Percentiles rank a stretch among this genome's conserved stretches.
Conservation (phyloP, 345 rosid genomes). For the Laguncularia racemosa region DNA sequence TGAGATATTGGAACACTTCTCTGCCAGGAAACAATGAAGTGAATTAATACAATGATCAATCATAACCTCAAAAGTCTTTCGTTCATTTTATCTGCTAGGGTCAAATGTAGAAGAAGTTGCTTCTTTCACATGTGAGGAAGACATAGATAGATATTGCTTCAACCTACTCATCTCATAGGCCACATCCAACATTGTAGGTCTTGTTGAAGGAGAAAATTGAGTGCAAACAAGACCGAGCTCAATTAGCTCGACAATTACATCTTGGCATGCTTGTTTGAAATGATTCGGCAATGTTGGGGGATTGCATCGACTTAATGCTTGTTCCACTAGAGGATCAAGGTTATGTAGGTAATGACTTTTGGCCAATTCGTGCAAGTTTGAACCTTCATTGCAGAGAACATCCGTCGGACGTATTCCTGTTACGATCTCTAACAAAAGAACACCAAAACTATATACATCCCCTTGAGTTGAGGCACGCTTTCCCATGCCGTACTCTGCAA, state of each 20-base stretch:
- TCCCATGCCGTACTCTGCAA: constrained; percentile 80
- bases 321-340: constrained; percentile 49
- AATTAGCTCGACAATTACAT: constrained; percentile 60
- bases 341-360: constrained; percentile 63
- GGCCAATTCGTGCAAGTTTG: constrained; percentile 70
- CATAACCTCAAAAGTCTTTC: neutral
- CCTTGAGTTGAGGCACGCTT: constrained; percentile 69
- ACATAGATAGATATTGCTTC: constrained; percentile 52
- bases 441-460: constrained; percentile 87
- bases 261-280: constrained; percentile 35
- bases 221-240: constrained; percentile 86
- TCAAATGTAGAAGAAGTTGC: constrained; percentile 19
- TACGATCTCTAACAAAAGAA: constrained; percentile 65
- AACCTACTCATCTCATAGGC: constrained; percentile 65
- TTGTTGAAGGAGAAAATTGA: constrained; percentile 56
- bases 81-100: constrained; percentile 1
- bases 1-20: constrained; percentile 4
- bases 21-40: constrained; percentile 5
- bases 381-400: constrained; percentile 43
- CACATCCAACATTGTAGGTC: constrained; percentile 84
- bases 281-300: constrained; percentile 23
- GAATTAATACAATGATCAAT: constrained; percentile 14
- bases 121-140: constrained; percentile 22
- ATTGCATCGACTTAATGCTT: constrained; percentile 40
- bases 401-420: constrained; percentile 72